These are phyloP conservation scores for Cyberlindnera euphorbiae DNA, from an alignment of 805 yeast species.

Conservation along the genomic window DNA sequence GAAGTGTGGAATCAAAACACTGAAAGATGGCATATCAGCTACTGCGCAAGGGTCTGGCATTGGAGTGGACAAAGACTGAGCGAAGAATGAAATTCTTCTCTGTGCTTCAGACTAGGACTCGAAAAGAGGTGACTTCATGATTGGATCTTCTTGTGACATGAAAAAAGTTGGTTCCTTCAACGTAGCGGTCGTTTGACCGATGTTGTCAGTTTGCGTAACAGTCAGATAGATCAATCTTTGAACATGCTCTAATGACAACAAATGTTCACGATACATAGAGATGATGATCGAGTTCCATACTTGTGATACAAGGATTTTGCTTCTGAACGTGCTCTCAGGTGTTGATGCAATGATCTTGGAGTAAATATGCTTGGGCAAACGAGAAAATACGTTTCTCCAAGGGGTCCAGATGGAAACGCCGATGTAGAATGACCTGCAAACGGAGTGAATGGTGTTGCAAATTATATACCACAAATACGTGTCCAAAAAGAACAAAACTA, in stretches of 20 bases:
- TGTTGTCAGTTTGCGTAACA: conserved; percentile 41
- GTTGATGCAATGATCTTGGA: conserved; percentile 51
- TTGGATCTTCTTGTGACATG: conserved; percentile 76
- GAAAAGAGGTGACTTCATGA: conserved; percentile 52
- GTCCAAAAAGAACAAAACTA: conserved; percentile 95
- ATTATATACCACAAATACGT: conserved; percentile 93
- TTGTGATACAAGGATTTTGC: conserved; percentile 94
- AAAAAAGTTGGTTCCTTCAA: conserved; percentile 74
- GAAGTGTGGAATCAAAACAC: conserved; percentile 84
- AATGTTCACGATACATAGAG: conserved; percentile 98
- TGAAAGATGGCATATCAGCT: conserved; percentile 70
- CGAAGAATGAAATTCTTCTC: conserved; percentile 81
- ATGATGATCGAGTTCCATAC: conserved; percentile 98
- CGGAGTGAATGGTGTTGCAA: conserved; percentile 72
- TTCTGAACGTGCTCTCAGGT: conserved; percentile 93
- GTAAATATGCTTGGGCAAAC: conserved; percentile 70
- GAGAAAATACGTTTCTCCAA: conserved; percentile 75
- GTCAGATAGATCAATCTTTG: conserved; percentile 95
- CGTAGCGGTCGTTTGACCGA: conserved; percentile 34
- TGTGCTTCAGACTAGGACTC: conserved; percentile 71
- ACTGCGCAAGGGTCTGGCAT: conserved; percentile 69
- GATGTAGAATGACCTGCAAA: conserved; percentile 61
- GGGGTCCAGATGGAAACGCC: conserved; percentile 89
- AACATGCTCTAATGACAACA: conserved; percentile 95
- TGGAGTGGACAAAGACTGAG: conserved; percentile 84